Evolutionary conservation across 495 filamentous ascomycete species (phyloP).

Genomic region (Ramalina intermedia): DNA sequence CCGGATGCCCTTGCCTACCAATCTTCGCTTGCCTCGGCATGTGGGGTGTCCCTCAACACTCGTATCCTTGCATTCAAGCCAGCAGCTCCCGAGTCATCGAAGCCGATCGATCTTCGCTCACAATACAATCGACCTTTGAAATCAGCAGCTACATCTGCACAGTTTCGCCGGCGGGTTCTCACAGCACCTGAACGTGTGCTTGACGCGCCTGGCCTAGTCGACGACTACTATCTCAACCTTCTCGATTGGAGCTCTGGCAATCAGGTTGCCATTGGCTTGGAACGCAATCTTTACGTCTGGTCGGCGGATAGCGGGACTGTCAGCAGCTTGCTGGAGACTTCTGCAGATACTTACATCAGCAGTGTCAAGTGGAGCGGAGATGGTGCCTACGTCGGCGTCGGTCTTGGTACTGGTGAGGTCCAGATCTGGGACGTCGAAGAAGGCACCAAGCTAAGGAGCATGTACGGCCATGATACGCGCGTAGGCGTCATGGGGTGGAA

Average conservation of each 20-base stretch:
- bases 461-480: constrained; percentile 92
- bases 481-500: constrained; percentile 98
- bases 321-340: constrained; percentile 69
- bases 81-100: constrained; percentile 86
- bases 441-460: constrained; percentile 85
- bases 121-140: constrained; percentile 97
- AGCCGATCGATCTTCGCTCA: constrained; percentile 90
- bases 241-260: constrained; percentile 96
- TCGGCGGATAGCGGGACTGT: constrained; percentile 90
- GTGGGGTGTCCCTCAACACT: constrained; percentile 82
- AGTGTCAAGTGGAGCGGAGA: constrained; percentile 98
- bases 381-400: constrained; percentile 90
- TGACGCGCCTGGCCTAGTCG: constrained; percentile 89
- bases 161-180: constrained; percentile 79
- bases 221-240: constrained; percentile 98
- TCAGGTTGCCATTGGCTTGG: constrained; percentile 93
- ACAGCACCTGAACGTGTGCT: constrained; percentile 93
- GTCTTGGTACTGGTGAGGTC: constrained; percentile 86
- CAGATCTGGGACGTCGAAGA: constrained; percentile 99
- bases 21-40: constrained; percentile 80
- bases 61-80: constrained; percentile 99
- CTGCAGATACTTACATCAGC: constrained; percentile 85
- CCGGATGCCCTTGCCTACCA: constrained; percentile 84
- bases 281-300: constrained; percentile 96
- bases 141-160: constrained; percentile 54